phyloP scores from a whole-genome alignment of 2,329 filamentous ascomycete genomes.

The Stemphylium lycopersici region DNA sequence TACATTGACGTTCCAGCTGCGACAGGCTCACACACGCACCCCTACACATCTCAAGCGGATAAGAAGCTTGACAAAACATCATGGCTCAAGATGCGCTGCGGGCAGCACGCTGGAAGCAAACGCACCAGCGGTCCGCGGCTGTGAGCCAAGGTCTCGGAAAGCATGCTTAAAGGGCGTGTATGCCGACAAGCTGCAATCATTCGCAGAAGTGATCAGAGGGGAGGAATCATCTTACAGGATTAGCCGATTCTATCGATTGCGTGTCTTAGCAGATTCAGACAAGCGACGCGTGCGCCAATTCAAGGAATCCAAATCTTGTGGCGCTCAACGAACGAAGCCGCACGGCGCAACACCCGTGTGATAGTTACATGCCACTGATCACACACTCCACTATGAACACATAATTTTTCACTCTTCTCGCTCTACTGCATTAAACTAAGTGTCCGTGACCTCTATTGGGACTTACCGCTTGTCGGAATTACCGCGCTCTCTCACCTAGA shows the following conservation, averaged over 20 bases:
- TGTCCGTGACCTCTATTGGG: not conserved
- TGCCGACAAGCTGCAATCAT: not conserved
- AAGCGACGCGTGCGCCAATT: too few relatives aligned
- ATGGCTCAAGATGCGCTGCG: not conserved
- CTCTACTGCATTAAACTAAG: not conserved
- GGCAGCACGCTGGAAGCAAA: too few relatives aligned
- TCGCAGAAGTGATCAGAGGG: not conserved
- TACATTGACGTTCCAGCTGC: not conserved
- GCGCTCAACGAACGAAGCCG: not conserved
- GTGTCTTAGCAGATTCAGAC: not conserved
- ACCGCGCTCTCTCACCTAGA: not conserved
- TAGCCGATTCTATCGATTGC: not conserved
- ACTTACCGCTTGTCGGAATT: not conserved
- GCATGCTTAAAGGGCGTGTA: not conserved
- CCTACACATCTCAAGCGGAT: not conserved
- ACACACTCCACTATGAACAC: too few relatives aligned
- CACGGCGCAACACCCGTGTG: not conserved
- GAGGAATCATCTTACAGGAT: not conserved
- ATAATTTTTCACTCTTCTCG: not conserved
- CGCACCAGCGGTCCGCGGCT: not conserved
- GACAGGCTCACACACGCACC: not conserved
- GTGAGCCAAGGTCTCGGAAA: too few relatives aligned
- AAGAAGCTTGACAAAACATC: not conserved
- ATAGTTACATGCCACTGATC: not conserved
- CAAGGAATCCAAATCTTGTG: too few relatives aligned